A percentile compares a stretch with the other conserved stretches of the same genome.
Evolutionary conservation across 805 yeast genomes (phyloP).

Genomic region (Saccharomycodes ludwigii): DNA sequence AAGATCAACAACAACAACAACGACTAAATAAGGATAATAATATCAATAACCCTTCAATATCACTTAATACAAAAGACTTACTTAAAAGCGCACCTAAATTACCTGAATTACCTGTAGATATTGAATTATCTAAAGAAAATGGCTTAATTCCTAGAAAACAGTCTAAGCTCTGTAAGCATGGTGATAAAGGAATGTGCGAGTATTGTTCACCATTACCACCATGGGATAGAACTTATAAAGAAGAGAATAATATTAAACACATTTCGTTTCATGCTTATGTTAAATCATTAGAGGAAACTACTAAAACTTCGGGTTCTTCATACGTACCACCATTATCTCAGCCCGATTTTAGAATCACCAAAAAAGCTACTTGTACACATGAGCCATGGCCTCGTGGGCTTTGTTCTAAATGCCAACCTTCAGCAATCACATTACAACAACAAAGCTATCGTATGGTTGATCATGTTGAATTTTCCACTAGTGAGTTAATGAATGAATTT

Average conservation of each 20-base stretch:
- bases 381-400: constrained; percentile 91
- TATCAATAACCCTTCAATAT: constrained; percentile 4
- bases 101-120: constrained; percentile 58
- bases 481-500: constrained; percentile 63
- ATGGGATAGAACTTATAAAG: constrained; percentile 72
- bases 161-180: constrained; percentile 67
- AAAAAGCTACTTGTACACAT: constrained; percentile 49
- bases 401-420: constrained; percentile 93
- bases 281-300: constrained; percentile 62
- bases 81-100: constrained; percentile 15
- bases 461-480: constrained; percentile 81
- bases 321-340: constrained; percentile 73
- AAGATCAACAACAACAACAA: constrained; percentile 7
- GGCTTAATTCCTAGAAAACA: constrained; percentile 63
- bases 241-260: constrained; percentile 72
- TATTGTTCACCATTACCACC: constrained; percentile 94
- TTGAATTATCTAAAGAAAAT: constrained; percentile 43
- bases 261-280: constrained; percentile 76
- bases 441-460: constrained; percentile 94
- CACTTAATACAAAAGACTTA: constrained; percentile 8
- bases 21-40: constrained; percentile 2
- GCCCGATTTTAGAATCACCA: constrained; percentile 53
- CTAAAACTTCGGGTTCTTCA: constrained; percentile 43
- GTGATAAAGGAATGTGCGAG: constrained; percentile 95
- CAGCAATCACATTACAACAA: constrained; percentile 83